Evolutionary conservation across 2,329 filamentous ascomycete genomes (phyloP).

Genomic region (Colletotrichum sp.): DNA sequence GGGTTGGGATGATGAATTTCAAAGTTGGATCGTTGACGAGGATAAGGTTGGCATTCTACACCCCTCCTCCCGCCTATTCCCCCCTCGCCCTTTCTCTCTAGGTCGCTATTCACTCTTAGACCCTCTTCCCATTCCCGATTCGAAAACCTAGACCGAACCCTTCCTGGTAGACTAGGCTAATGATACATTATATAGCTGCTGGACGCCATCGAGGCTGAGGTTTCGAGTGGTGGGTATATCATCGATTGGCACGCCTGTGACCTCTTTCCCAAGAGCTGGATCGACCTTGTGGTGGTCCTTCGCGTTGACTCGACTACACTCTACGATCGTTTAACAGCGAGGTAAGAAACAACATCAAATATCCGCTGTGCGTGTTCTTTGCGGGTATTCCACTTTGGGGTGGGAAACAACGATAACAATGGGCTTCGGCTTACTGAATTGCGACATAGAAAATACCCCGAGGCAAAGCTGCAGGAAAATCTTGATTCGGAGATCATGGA

Average conservation of each 20-base stretch:
- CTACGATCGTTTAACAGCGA: slow-evolving; percentile 81
- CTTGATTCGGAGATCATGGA: slow-evolving; percentile 98
- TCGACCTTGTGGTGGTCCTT: slow-evolving; percentile 93
- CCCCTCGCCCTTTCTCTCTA: not conserved
- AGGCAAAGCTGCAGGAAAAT: slow-evolving; percentile 93
- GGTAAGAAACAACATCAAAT: slow-evolving; percentile 51
- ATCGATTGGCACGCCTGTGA: slow-evolving; percentile 99
- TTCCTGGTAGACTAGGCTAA: not conserved
- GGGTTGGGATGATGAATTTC: slow-evolving; percentile 82
- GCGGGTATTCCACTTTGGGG: not conserved
- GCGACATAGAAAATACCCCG: slow-evolving; percentile 72
- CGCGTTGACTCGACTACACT: slow-evolving; percentile 79
- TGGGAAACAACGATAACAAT: not conserved
- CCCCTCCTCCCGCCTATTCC: not conserved
- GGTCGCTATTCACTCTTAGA: not conserved
- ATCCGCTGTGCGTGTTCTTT: not conserved
- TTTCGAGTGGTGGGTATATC: slow-evolving; percentile 80
- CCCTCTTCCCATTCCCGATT: not conserved
- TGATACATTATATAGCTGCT: slow-evolving; percentile 64
- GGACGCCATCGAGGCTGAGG: slow-evolving; percentile 85
- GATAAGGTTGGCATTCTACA: slow-evolving; percentile 71
- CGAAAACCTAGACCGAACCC: not conserved
- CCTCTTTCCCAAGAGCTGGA: slow-evolving; percentile 89
- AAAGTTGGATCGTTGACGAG: slow-evolving; percentile 94
- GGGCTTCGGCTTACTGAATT: not conserved